Evolutionary conservation across 306 rosid species (phyloP).

Genomic region (Notholithocarpus densiflorus): DNA sequence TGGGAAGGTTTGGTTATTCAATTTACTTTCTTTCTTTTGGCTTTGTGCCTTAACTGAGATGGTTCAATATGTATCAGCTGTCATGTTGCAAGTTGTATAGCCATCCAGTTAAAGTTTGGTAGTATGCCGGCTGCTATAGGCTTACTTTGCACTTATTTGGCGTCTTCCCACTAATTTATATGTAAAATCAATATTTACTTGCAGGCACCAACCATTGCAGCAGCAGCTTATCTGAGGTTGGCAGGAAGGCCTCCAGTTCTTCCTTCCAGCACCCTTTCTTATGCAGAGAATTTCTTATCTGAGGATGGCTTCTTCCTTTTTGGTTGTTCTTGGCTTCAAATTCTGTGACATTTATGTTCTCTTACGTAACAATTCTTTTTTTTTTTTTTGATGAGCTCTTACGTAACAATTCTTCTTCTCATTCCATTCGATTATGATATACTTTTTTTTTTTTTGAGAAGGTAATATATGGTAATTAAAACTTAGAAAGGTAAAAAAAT

Average conservation of each 20-base stretch:
- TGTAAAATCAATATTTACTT: slow-evolving; percentile 11
- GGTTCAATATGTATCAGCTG: too few relatives aligned
- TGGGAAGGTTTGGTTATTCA: slow-evolving; percentile 60
- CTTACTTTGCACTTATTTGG: slow-evolving; percentile 7
- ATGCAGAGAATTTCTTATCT: slow-evolving; percentile 77
- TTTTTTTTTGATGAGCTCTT: too few relatives aligned
- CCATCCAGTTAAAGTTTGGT: not conserved
- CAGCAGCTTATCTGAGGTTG: slow-evolving; percentile 75
- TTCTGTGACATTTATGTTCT: too few relatives aligned
- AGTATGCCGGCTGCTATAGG: slow-evolving; percentile 3
- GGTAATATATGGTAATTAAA: too few relatives aligned
- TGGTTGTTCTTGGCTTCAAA: too few relatives aligned
- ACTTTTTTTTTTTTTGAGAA: too few relatives aligned
- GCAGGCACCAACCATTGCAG: slow-evolving; percentile 86
- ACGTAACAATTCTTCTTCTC: too few relatives aligned
- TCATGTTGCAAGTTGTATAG: slow-evolving; percentile 3
- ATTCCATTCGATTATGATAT: too few relatives aligned
- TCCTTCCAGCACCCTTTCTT: slow-evolving; percentile 76
- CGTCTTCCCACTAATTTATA: slow-evolving; percentile 2
- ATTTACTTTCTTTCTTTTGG: slow-evolving; percentile 14
- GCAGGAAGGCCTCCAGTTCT: slow-evolving; percentile 92
- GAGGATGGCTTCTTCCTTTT: too few relatives aligned
- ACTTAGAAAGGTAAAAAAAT: too few relatives aligned
- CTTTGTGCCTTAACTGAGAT: slow-evolving; percentile 4
- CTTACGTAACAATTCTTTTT: too few relatives aligned